These are phyloP conservation scores for Aspergillus vadensis DNA, from an alignment of 2,329 filamentous ascomycete genomes.

Conservation along the genomic window DNA sequence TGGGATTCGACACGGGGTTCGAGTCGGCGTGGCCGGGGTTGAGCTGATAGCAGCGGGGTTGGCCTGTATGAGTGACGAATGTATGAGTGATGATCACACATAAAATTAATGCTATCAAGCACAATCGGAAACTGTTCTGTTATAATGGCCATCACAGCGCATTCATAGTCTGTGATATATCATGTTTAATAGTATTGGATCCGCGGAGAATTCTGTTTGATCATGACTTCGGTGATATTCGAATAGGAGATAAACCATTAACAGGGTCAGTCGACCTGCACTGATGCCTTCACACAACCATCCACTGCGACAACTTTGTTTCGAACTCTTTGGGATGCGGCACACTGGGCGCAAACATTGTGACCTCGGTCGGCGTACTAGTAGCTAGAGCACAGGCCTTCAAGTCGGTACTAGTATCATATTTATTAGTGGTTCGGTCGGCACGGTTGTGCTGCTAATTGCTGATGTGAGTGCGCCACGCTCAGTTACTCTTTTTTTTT, in stretches of 20 bases:
- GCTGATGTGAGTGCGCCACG: too few species aligned
- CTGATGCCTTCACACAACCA: background rate
- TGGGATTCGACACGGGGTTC: conserved; percentile 36
- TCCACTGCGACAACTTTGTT: background rate
- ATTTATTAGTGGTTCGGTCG: background rate
- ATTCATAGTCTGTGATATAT: too few species aligned
- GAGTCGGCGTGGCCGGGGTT: conserved; percentile 33
- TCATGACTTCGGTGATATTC: too few species aligned
- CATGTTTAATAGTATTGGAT: background rate
- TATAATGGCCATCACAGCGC: too few species aligned
- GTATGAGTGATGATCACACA: background rate
- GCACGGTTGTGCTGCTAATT: background rate
- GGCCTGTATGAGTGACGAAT: background rate
- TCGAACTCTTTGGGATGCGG: background rate
- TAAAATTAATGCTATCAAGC: too few species aligned
- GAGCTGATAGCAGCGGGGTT: background rate
- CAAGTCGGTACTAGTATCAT: background rate
- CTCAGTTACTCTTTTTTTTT: too few species aligned
- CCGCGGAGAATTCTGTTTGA: too few species aligned
- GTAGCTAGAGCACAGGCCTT: background rate
- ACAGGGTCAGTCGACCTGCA: background rate
- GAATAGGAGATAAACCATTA: background rate
- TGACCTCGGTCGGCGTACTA: background rate
- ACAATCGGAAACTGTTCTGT: background rate
- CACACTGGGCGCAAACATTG: background rate